These are phyloP conservation scores for Gaeumannomyces tritici DNA, from an alignment of 2,329 filamentous ascomycete genomes.

Conservation along the genomic window DNA sequence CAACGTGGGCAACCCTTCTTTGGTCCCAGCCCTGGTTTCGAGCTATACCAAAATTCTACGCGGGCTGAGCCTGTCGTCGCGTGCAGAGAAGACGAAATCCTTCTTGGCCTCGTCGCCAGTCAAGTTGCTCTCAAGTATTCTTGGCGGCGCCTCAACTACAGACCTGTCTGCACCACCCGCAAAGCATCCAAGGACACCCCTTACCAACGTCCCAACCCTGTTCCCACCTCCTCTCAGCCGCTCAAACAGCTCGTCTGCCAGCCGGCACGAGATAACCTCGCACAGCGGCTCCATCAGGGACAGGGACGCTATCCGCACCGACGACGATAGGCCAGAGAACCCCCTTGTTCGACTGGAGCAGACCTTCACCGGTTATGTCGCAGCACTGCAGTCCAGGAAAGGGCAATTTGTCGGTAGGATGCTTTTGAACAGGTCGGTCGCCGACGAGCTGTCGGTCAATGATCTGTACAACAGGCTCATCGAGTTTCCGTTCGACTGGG, in stretches of 20 bases:
- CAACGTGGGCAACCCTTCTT: slow-evolving; percentile 51
- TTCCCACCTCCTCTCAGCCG: slow-evolving; percentile 29
- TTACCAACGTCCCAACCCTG: slow-evolving; percentile 21
- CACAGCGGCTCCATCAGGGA: slow-evolving; percentile 45
- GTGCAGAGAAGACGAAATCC: slow-evolving; percentile 54
- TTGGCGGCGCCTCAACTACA: slow-evolving; percentile 45
- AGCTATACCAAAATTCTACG: slow-evolving; percentile 72
- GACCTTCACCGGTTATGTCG: slow-evolving; percentile 73
- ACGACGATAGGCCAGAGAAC: slow-evolving; percentile 50
- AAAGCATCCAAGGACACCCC: slow-evolving; percentile 28
- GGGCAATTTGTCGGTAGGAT: slow-evolving; percentile 76
- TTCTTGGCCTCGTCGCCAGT: slow-evolving; percentile 79
- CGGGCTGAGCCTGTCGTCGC: slow-evolving; percentile 53
- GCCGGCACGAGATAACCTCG: slow-evolving; percentile 35
- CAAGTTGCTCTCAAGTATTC: slow-evolving; percentile 78
- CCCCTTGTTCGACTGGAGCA: slow-evolving; percentile 70
- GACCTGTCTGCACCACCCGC: slow-evolving; percentile 1
- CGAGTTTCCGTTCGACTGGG: slow-evolving; percentile 71
- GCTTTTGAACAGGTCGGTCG: slow-evolving; percentile 58
- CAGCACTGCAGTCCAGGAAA: slow-evolving; percentile 74
- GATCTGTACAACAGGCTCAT: slow-evolving; percentile 84
- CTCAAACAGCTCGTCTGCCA: slow-evolving; percentile 37
- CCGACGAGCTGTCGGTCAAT: slow-evolving; percentile 74
- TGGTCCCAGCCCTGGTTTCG: slow-evolving; percentile 61
- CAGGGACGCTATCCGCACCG: slow-evolving; percentile 32